phyloP scores from a whole-genome alignment of 345 rosid genomes.

The Boechera retrofracta region DNA sequence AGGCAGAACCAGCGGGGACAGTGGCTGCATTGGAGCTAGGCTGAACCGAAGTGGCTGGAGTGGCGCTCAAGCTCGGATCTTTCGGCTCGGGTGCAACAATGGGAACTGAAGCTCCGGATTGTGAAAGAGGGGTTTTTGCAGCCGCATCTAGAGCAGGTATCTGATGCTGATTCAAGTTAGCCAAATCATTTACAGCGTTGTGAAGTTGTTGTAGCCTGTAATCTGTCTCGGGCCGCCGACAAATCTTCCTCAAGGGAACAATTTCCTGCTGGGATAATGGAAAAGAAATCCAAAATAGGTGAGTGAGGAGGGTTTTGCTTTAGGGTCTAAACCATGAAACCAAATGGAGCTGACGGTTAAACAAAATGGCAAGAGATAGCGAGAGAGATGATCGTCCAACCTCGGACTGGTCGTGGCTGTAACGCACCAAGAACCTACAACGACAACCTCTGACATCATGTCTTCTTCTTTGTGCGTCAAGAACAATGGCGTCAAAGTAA shows the following conservation, averaged over 20 bases:
- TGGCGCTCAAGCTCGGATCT: constrained; percentile 30
- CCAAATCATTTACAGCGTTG: constrained; percentile 53
- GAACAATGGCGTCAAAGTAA: constrained; percentile 94
- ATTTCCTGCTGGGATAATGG: constrained; percentile 70
- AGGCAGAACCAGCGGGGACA: constrained; percentile 37
- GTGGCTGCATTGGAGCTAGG: constrained; percentile 38
- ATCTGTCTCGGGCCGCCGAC: constrained; percentile 98
- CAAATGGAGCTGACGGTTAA: constrained; percentile 13
- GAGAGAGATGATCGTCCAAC: constrained; percentile 49
- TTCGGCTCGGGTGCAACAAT: constrained; percentile 26
- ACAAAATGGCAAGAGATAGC: constrained; percentile 2
- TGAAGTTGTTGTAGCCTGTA: constrained; percentile 98
- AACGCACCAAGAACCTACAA: constrained; percentile 96
- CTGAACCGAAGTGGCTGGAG: constrained; percentile 38
- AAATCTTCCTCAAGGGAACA: constrained; percentile 91
- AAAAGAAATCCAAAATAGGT: constrained; percentile 38
- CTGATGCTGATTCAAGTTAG: constrained; percentile 46
- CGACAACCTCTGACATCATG: constrained; percentile 99
- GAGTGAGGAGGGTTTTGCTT: constrained; percentile 31
- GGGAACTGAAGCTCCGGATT: constrained; percentile 31
- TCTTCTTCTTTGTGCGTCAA: constrained; percentile 95
- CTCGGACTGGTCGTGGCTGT: constrained; percentile 96
- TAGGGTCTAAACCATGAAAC: constrained; percentile 20
- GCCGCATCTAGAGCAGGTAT: constrained; percentile 30
- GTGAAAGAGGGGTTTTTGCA: constrained; percentile 32